phyloP scores from a whole-genome alignment of 139 green algal species.

The Chlorella vulgaris region DNA sequence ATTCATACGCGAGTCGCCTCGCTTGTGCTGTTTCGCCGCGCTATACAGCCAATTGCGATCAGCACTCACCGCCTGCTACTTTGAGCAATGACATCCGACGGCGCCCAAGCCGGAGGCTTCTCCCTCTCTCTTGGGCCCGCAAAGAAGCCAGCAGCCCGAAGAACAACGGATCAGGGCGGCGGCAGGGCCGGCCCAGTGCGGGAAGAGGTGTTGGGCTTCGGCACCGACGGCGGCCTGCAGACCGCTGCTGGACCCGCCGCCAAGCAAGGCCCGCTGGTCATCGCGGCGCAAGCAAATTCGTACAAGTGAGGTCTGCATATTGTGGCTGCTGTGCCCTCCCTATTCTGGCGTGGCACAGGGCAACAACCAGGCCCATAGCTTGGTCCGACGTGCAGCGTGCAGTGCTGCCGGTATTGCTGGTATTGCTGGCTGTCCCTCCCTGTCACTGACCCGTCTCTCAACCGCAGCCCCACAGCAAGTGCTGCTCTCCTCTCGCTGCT shows the following conservation, averaged over 20 bases:
- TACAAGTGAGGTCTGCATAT: conserved; percentile 31
- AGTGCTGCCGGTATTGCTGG: no score
- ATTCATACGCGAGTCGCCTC: background rate
- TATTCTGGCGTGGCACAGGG: no score
- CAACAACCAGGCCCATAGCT: no score
- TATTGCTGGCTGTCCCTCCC: background rate
- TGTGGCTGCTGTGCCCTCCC: no score
- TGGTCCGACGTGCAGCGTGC: no score
- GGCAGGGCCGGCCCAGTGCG: conserved; percentile 7
- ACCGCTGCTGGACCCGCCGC: background rate
- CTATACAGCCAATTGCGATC: no score
- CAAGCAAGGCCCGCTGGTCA: conserved; percentile 19
- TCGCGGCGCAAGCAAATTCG: conserved; percentile 45
- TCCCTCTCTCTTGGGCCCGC: conserved; percentile 17
- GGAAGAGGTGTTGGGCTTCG: conserved; percentile 38
- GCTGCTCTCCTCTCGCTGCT: no score
- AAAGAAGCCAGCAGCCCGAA: background rate
- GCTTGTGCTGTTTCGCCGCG: background rate
- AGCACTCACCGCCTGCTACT: no score
- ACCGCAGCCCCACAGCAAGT: no score
- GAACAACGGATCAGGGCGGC: background rate
- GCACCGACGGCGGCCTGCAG: conserved; percentile 35
- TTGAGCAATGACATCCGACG: background rate
- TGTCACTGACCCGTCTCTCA: background rate
- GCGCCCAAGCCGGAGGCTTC: background rate